phyloP scores from a whole-genome alignment of 257 asterid genomes.

The Solanum paucissectum region DNA sequence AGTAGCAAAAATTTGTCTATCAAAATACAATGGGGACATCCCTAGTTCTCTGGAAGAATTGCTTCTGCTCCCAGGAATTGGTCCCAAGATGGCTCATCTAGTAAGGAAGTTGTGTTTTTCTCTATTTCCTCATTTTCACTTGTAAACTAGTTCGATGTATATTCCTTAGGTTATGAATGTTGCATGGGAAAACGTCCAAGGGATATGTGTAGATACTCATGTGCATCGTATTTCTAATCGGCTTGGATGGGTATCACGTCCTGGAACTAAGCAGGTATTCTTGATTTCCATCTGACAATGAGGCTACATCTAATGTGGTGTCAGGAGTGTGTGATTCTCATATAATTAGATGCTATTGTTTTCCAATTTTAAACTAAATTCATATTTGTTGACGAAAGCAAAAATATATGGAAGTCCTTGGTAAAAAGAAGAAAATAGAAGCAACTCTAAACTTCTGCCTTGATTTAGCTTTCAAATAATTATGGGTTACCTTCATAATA shows the following conservation, averaged over 20 bases:
- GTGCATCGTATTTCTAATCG: conserved; percentile 95
- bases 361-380: neutral
- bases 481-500: neutral
- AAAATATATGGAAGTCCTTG: neutral
- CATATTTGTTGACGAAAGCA: neutral
- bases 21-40: conserved; percentile 69
- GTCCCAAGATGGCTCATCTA: conserved; percentile 99
- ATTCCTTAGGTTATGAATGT: conserved; percentile 78
- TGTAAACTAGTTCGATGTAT: neutral
- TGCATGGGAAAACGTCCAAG: conserved; percentile 94
- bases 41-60: conserved; percentile 78
- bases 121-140: neutral
- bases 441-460: neutral
- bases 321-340: neutral
- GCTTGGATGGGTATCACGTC: conserved; percentile 92
- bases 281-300: neutral
- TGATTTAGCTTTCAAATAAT: neutral
- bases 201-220: conserved; percentile 97
- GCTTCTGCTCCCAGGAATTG: conserved; percentile 91
- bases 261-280: conserved; percentile 67
- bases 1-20: conserved; percentile 66
- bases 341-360: neutral
- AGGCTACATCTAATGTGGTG: neutral
- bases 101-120: conserved; percentile 25
- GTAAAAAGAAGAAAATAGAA: neutral